phyloP scores from a whole-genome alignment of 306 rosid genomes.

The Potentilla sterilis region DNA sequence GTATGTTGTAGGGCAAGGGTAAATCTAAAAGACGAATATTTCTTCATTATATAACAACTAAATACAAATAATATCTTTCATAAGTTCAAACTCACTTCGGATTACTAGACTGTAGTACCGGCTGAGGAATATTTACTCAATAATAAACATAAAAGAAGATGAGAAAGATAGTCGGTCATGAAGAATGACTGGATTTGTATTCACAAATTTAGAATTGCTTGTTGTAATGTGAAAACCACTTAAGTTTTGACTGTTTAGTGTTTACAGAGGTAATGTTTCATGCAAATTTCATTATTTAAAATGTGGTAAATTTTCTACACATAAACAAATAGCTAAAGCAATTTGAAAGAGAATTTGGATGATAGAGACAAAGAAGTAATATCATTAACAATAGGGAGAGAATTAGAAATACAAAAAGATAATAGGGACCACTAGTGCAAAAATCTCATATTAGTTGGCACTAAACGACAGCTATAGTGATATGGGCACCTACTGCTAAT shows the following conservation, averaged over 20 bases:
- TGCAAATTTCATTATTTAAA: too few species aligned
- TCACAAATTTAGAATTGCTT: too few species aligned
- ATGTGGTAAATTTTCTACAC: background rate
- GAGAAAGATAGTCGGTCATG: too few species aligned
- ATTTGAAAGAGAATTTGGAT: background rate
- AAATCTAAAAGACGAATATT: background rate
- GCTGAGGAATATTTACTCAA: too few species aligned
- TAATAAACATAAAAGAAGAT: too few species aligned
- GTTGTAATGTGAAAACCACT: too few species aligned
- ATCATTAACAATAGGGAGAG: background rate
- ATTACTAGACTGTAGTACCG: too few species aligned
- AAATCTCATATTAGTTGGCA: constrained; percentile 23
- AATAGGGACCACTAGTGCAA: constrained; percentile 27
- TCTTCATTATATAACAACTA: background rate
- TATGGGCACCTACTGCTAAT: constrained; percentile 33
- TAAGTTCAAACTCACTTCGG: too few species aligned
- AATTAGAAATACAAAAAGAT: constrained; percentile 24
- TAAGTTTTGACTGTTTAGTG: too few species aligned
- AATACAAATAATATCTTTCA: too few species aligned
- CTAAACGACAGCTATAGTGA: constrained; percentile 39
- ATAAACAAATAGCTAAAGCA: background rate
- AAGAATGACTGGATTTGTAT: too few species aligned
- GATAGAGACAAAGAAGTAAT: constrained; percentile 14
- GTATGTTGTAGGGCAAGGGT: background rate
- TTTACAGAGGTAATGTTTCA: too few species aligned